Evolutionary conservation across 768 basidiomycete genomes (phyloP).

Genomic region (Psilocybe cubensis): DNA sequence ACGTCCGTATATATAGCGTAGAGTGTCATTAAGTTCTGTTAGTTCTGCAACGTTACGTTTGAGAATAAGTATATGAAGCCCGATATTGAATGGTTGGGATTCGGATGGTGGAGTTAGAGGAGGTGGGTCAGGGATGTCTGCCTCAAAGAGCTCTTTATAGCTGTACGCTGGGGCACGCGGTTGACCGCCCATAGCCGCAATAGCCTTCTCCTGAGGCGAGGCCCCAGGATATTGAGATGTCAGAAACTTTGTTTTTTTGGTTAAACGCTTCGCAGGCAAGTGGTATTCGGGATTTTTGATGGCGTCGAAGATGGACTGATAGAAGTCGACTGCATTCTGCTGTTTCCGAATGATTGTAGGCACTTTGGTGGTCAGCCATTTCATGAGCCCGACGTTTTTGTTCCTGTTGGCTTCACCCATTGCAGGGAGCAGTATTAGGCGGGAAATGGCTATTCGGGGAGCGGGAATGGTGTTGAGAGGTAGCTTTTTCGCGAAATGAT

Average conservation of each 20-base stretch:
- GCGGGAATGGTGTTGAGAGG: conserved; percentile 39
- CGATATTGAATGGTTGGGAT: conserved; percentile 49
- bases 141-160: background rate
- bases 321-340: conserved; percentile 43
- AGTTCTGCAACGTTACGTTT: conserved; percentile 57
- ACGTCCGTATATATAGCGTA: conserved; percentile 50
- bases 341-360: conserved; percentile 52
- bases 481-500: conserved; percentile 6
- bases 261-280: background rate
- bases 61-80: conserved; percentile 61
- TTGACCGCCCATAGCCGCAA: background rate
- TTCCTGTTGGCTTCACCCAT: conserved; percentile 60
- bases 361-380: conserved; percentile 57
- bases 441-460: conserved; percentile 59
- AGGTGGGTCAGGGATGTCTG: background rate
- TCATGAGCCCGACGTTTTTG: conserved; percentile 61
- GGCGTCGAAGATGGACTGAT: background rate
- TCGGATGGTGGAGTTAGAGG: conserved; percentile 29
- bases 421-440: conserved; percentile 57
- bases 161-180: background rate
- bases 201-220: background rate
- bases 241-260: background rate
- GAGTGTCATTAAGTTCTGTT: conserved; percentile 41
- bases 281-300: background rate
- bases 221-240: background rate